A percentile compares a stretch with the other conserved stretches of the same genome.
phyloP scores from a whole-genome alignment of 352 stramenopile genomes.

The Peronosclerospora sorghi region DNA sequence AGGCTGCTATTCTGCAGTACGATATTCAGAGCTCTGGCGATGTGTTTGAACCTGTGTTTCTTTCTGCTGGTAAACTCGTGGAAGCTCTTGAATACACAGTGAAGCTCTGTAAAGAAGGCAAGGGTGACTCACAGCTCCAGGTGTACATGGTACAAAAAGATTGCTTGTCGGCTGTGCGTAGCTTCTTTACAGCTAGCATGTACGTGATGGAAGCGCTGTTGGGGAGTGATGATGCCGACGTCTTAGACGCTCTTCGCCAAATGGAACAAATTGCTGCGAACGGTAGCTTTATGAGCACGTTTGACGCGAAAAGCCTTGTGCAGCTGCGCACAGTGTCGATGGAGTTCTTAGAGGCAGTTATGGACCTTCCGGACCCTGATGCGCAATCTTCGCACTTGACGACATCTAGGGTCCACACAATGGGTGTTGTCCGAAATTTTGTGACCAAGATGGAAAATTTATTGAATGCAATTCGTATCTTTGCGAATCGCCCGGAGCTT shows the following conservation, averaged over 20 bases:
- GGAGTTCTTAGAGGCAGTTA: slow-evolving; percentile 63
- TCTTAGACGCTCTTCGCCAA: slow-evolving; percentile 47
- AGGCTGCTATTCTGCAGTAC: slow-evolving; percentile 60
- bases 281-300: slow-evolving; percentile 56
- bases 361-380: slow-evolving; percentile 58
- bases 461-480: slow-evolving; percentile 44
- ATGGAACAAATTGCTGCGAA: slow-evolving; percentile 53
- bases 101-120: slow-evolving; percentile 49
- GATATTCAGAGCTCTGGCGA: slow-evolving; percentile 61
- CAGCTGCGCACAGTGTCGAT: slow-evolving; percentile 47
- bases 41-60: slow-evolving; percentile 70
- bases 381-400: slow-evolving; percentile 36
- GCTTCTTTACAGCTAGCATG: slow-evolving; percentile 65
- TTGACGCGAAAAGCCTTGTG: slow-evolving; percentile 38
- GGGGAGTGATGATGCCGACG: slow-evolving; percentile 48
- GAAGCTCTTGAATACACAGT: slow-evolving; percentile 55
- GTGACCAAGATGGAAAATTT: slow-evolving; percentile 64
- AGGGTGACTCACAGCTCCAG: slow-evolving; percentile 53
- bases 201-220: slow-evolving; percentile 62
- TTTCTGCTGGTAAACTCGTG: slow-evolving; percentile 58
- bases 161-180: slow-evolving; percentile 54
- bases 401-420: slow-evolving; percentile 49
- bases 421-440: slow-evolving; percentile 67
- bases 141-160: slow-evolving; percentile 63
- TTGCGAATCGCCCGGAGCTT: slow-evolving; percentile 42